These are phyloP conservation scores for Ambrosia trifida DNA, from an alignment of 129 eudicot genomes.

Conservation along the genomic window DNA sequence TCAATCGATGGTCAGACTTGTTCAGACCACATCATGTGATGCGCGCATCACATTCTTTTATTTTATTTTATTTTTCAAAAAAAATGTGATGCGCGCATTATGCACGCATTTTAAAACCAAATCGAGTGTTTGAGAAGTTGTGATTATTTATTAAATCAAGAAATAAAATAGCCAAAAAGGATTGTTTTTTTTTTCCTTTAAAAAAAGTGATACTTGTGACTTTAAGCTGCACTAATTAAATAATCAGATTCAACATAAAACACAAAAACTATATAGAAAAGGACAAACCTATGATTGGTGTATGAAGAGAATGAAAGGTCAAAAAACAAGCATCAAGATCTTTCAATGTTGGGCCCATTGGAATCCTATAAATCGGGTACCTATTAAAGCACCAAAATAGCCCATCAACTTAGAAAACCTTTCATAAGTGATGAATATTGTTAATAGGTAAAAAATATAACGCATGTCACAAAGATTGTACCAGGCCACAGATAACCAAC, in stretches of 20 bases:
- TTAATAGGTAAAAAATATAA: neutral
- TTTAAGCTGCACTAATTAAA: neutral
- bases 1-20: too few relatives aligned
- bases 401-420: constrained; percentile 13
- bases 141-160: neutral
- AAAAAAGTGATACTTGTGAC: neutral
- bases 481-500: constrained; percentile 99
- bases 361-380: constrained; percentile 94
- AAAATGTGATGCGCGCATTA: too few relatives aligned
- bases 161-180: neutral
- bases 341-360: constrained; percentile 80
- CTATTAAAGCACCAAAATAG: constrained; percentile 37
- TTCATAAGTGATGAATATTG: neutral
- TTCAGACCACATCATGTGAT: too few relatives aligned
- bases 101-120: too few relatives aligned
- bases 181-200: too few relatives aligned
- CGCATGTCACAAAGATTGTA: constrained; percentile 31
- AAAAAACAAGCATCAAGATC: constrained; percentile 97
- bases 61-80: too few relatives aligned
- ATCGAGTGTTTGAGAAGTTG: neutral
- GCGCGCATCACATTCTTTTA: too few relatives aligned
- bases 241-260: neutral
- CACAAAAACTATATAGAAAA: neutral
- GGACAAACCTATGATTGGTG: constrained; percentile 58
- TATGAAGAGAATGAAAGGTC: constrained; percentile 81